Evolutionary conservation across 192 early-diverging fungal genomes (phyloP).

Genomic region (Linnemannia exigua): DNA sequence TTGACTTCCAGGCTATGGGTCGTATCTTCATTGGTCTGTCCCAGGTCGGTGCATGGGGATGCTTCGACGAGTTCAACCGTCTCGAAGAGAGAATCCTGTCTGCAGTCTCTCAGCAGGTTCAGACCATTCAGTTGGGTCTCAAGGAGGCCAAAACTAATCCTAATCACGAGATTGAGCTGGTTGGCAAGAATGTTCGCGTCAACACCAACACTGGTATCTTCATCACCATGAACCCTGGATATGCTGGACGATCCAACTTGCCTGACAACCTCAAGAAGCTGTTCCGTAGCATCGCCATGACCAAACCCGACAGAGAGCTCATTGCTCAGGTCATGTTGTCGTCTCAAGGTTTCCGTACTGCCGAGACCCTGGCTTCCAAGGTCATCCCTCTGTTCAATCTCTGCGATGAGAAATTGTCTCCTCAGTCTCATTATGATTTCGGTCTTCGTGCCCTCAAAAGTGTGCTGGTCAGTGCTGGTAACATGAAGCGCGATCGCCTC

Average conservation of each 20-base stretch:
- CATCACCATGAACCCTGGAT: constrained; percentile 99
- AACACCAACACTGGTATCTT: constrained; percentile 95
- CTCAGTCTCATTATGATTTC: constrained; percentile 99
- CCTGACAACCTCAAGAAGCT: constrained; percentile 99
- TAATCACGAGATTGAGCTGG: constrained; percentile 91
- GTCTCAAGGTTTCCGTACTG: constrained; percentile 98
- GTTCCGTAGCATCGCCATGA: constrained; percentile 99
- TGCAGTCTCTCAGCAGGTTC: constrained; percentile 99
- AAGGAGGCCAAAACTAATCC: constrained; percentile 70
- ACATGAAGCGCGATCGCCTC: constrained; percentile 91
- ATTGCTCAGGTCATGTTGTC: constrained; percentile 99
- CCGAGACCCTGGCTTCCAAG: constrained; percentile 94
- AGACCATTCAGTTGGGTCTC: constrained; percentile 97
- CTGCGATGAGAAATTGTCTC: constrained; percentile 93
- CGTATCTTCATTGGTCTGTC: constrained; percentile 99
- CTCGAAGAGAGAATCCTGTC: constrained; percentile 98
- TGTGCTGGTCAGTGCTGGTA: constrained; percentile 99
- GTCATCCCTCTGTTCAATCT: constrained; percentile 98
- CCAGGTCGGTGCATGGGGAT: constrained; percentile 99
- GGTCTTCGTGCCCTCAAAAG: constrained; percentile 98
- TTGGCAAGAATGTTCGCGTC: constrained; percentile 89
- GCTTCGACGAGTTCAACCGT: constrained; percentile 99
- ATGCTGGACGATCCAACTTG: constrained; percentile 97
- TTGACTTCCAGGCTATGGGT: constrained; percentile 99
- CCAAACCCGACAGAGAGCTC: constrained; percentile 95